A percentile compares a stretch with the other conserved stretches of the same genome.
Conservation (phyloP, 164 flowering plant genomes). For the Dillenia suffruticosa region DNA sequence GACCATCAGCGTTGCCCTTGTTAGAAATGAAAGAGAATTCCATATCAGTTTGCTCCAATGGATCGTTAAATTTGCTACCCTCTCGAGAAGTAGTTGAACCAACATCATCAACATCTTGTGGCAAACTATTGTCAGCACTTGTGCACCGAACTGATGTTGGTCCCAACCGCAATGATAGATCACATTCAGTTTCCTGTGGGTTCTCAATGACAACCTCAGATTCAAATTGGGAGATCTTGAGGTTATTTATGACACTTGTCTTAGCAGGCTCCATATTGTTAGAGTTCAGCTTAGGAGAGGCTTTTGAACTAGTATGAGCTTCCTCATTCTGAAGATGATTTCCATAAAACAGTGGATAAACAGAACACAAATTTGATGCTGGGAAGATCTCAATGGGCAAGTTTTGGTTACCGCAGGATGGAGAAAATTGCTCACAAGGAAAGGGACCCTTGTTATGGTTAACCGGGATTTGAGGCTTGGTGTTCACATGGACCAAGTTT, state of each 20-base stretch:
- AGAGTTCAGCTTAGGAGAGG: constrained; percentile 16
- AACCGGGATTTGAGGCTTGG: constrained; percentile 20
- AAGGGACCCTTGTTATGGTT: constrained; percentile 18
- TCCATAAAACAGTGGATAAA: constrained; percentile 67
- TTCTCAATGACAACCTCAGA: constrained; percentile 16
- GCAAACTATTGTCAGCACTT: constrained; percentile 12
- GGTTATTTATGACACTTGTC: constrained; percentile 22
- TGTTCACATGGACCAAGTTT: constrained; percentile 9
- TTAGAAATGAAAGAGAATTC: constrained; percentile 46
- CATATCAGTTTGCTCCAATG: constrained; percentile 11
- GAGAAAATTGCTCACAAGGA: constrained; percentile 19
- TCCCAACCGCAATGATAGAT: constrained; percentile 56
- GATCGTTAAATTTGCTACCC: constrained; percentile 13
- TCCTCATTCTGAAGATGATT: constrained; percentile 23
- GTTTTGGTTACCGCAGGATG: constrained; percentile 16
- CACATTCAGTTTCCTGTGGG: constrained; percentile 34
- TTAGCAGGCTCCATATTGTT: constrained; percentile 23
- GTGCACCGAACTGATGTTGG: constrained; percentile 7
- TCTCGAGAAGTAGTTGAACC: constrained; percentile 25
- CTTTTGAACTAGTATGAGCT: constrained; percentile 1
- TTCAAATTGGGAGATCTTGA: constrained; percentile 14
- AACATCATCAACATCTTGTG: constrained; percentile 25
- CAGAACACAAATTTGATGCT: constrained; percentile 30
- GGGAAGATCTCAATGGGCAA: constrained; percentile 10
- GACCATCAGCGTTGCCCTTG: constrained; percentile 18